phyloP scores from a whole-genome alignment of 2,329 filamentous ascomycete species.

The Botrytis pseudocinerea region DNA sequence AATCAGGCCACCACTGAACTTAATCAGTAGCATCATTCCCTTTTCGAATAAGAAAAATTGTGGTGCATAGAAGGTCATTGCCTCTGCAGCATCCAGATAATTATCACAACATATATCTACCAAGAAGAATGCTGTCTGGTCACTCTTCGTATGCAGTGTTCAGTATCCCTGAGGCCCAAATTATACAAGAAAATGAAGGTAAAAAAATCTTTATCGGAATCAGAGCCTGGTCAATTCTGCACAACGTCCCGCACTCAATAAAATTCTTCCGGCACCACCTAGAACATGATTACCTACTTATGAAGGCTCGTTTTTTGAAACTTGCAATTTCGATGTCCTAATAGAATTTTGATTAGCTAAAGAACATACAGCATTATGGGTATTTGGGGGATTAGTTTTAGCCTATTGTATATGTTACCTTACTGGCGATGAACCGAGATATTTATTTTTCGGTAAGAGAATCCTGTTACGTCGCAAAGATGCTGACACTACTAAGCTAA shows the following conservation, averaged over 20 bases:
- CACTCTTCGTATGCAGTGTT: slow-evolving; percentile 16
- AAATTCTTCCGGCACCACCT: slow-evolving; percentile 15
- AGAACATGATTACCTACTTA: background rate
- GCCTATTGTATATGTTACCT: background rate
- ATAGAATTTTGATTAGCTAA: background rate
- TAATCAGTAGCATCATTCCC: background rate
- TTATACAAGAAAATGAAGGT: background rate
- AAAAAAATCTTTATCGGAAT: slow-evolving; percentile 3
- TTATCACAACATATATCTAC: slow-evolving; percentile 16
- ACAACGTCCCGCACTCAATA: slow-evolving; percentile 10
- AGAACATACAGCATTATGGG: background rate
- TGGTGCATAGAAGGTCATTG: slow-evolving; percentile 1
- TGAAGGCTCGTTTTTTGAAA: background rate
- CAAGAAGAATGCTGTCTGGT: slow-evolving; percentile 5
- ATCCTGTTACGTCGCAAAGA: background rate
- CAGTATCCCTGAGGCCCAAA: background rate
- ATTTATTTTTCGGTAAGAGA: slow-evolving; percentile 3
- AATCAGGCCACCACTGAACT: slow-evolving; percentile 14
- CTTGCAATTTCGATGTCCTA: background rate
- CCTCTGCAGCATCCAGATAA: background rate
- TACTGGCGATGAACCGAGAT: background rate
- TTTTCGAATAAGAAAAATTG: slow-evolving; percentile 1
- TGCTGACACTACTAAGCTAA: background rate
- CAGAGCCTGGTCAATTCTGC: slow-evolving; percentile 7
- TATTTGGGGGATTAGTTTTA: background rate